Base-by-base conservation (phyloP, 495 filamentous ascomycete species). In the Daldinia vernicosa region DNA sequence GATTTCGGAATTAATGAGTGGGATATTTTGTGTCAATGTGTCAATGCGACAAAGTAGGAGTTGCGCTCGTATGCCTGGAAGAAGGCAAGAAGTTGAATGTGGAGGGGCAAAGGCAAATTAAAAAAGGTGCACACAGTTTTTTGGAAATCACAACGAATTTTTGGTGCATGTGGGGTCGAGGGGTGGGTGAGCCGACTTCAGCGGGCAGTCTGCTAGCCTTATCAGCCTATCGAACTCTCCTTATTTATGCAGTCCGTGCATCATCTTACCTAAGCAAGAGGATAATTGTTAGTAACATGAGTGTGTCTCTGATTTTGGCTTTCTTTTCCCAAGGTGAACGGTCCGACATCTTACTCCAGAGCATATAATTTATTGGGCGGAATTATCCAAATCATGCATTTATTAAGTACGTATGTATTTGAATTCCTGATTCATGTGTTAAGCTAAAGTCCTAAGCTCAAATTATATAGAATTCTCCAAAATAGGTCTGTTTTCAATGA, bases 101-200 rank as follows among this genome's bases (percentile, higher is more conserved):
- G 54, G 33, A 57, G 30, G 54, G 59, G 50, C 35, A 76, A 67
- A 75, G 45, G 59, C 65, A 28, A 66, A 64, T 60, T 64, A 69
- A 69, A 69, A 69, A 69, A 27, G 47, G 67, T 71, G 75, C 67
- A 53, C 63, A 59, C 47, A 67, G 57, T 61, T 65, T 22, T 43
- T 77, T 75, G 65, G 67, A 72, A 74, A 71, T 75, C 65, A 69
- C 60, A 68, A 66, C 63, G 68, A 77, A 77, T 75, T 77, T 77
- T 76, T 74, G 75, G 67, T 75, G 74, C 56, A 71, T 71, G 75
- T 76, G 70, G 73, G 73, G 63, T 60, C 60, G 69, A 63, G 66
- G 67, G 75, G 69, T 27, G 30, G 17, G 73, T 70, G 59, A 66
- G 50, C 64, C 66, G 66, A 63, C 35, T 39, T 37, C 52, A 50